A percentile compares a stretch with the other conserved stretches of the same genome.
Conservation (phyloP, 2,329 filamentous ascomycete genomes). For the Claviceps cyperi region DNA sequence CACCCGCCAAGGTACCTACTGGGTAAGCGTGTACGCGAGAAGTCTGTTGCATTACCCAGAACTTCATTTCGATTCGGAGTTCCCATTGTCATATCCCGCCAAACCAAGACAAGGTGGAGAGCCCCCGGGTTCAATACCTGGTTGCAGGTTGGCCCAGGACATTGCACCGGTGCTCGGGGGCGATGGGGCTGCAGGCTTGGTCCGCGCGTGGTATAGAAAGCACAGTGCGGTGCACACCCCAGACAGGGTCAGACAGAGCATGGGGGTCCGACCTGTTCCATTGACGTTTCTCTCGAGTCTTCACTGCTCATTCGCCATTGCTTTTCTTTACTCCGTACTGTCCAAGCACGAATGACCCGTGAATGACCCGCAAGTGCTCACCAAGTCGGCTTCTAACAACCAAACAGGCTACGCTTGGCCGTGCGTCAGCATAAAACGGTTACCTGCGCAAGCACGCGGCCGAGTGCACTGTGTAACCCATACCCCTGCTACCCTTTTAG, state of each 20-base stretch:
- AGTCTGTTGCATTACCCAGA: background rate
- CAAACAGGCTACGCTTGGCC: slow-evolving; percentile 12
- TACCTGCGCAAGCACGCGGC: slow-evolving; percentile 10
- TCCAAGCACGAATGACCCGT: background rate
- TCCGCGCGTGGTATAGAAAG: background rate
- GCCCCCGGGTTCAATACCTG: background rate
- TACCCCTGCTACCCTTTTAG: slow-evolving; percentile 15
- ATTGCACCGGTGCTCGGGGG: background rate
- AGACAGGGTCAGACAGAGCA: background rate
- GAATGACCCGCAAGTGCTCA: background rate
- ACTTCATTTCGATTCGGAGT: background rate
- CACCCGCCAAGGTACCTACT: background rate
- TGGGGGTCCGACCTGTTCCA: background rate
- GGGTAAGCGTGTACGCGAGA: background rate
- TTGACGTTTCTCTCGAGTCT: background rate
- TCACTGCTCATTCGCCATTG: background rate
- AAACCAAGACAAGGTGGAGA: background rate
- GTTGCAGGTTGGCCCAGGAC: background rate
- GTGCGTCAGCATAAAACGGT: background rate
- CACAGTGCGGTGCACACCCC: background rate
- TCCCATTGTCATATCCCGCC: background rate
- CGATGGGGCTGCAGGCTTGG: background rate
- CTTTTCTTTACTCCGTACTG: background rate
- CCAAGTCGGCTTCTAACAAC: background rate
- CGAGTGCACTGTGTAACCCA: background rate